Conservation (phyloP, 2,329 filamentous ascomycete genomes). For the Sporothrix inflata region DNA sequence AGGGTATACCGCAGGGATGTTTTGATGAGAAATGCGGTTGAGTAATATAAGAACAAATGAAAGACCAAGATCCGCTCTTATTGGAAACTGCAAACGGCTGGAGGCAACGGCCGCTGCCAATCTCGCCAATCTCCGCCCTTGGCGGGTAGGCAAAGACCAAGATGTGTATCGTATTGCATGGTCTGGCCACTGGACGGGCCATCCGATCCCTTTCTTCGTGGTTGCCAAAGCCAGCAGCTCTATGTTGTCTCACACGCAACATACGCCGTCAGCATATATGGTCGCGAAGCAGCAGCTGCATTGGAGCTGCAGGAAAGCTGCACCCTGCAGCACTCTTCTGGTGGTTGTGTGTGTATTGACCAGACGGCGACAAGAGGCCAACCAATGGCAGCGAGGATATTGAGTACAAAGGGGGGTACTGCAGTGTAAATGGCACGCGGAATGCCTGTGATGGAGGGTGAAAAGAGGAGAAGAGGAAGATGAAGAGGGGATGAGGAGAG, state of each 20-base stretch:
- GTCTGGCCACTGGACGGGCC: background rate
- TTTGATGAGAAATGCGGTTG: constrained; percentile 10
- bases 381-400: background rate
- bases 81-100: constrained; percentile 5
- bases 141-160: background rate
- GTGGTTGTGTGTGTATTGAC: background rate
- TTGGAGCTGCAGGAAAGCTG: background rate
- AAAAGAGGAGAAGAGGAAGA: constrained; percentile 22
- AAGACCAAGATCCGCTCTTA: background rate
- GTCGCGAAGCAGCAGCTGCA: background rate
- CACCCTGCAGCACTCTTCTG: background rate
- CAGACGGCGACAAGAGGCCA: background rate
- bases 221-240: background rate
- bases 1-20: background rate
- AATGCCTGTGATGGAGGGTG: constrained; percentile 11
- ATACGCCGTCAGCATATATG: background rate
- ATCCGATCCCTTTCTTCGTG: background rate
- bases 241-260: background rate
- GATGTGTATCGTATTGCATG: background rate
- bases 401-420: background rate
- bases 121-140: constrained; percentile 13
- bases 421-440: constrained; percentile 1
- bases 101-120: background rate
- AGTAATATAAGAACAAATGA: background rate
- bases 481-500: background rate